Percentiles rank a stretch among this genome's conserved stretches.
phyloP scores from a whole-genome alignment of 192 early-diverging fungal species.

The Podila clonocystis region DNA sequence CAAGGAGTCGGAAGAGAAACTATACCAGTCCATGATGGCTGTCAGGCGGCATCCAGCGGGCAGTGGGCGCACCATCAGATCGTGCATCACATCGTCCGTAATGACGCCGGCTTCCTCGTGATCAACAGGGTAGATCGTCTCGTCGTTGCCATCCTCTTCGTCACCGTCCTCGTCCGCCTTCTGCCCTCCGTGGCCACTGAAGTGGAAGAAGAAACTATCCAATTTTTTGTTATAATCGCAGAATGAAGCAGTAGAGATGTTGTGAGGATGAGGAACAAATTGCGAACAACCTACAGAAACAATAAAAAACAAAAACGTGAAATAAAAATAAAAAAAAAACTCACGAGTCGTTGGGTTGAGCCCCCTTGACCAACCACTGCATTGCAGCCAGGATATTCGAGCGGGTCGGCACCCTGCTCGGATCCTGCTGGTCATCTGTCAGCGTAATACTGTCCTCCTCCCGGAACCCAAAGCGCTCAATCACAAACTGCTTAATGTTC shows the following conservation, averaged over 20 bases:
- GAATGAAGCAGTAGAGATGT: neutral
- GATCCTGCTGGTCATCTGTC: slow-evolving; percentile 77
- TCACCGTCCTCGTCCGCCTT: slow-evolving; percentile 69
- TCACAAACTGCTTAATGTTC: slow-evolving; percentile 78
- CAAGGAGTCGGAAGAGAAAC: too few species aligned
- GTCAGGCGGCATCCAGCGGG: slow-evolving; percentile 75
- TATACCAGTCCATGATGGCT: slow-evolving; percentile 78
- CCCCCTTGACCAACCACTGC: slow-evolving; percentile 80
- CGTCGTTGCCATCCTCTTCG: slow-evolving; percentile 83
- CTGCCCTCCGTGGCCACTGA: slow-evolving; percentile 80
- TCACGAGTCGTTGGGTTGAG: slow-evolving; percentile 78
- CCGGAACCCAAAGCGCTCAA: slow-evolving; percentile 68
- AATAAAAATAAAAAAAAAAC: neutral
- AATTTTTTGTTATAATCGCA: neutral
- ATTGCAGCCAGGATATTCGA: slow-evolving; percentile 79
- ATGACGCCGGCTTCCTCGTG: slow-evolving; percentile 67
- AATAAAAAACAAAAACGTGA: neutral
- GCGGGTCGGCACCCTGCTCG: slow-evolving; percentile 71
- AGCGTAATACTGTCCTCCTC: slow-evolving; percentile 80
- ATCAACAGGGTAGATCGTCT: slow-evolving; percentile 79
- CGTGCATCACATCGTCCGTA: slow-evolving; percentile 80
- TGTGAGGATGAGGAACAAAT: neutral
- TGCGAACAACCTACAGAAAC: too few species aligned
- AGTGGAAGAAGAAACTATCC: slow-evolving; percentile 80
- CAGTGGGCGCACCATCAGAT: slow-evolving; percentile 76